Evolutionary conservation across 2,329 filamentous ascomycete species (phyloP).

Genomic region (Plectosphaerella sp.): DNA sequence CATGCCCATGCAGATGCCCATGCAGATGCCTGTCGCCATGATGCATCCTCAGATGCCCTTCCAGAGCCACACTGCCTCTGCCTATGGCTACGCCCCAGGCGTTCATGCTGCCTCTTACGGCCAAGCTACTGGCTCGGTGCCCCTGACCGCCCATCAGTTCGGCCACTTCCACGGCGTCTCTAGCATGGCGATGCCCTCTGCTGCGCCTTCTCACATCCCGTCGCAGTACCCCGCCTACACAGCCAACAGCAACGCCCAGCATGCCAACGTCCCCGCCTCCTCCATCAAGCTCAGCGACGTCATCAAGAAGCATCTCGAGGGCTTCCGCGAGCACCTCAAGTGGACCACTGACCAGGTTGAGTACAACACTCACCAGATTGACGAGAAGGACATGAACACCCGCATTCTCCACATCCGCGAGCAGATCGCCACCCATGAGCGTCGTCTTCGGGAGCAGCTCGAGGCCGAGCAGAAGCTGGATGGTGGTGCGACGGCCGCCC

Average conservation of each 20-base stretch:
- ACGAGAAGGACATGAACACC: conserved; percentile 45
- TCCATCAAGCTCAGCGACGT: conserved; percentile 59
- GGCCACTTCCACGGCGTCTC: too few relatives aligned
- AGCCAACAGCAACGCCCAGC: background rate
- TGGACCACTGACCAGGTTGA: conserved; percentile 54
- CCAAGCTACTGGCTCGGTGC: background rate
- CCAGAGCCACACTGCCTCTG: background rate
- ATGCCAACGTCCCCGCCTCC: conserved; percentile 42
- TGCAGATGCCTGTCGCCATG: conserved; percentile 19
- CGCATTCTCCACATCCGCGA: conserved; percentile 36
- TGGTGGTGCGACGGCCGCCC: background rate
- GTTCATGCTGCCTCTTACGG: background rate
- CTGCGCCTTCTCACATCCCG: background rate
- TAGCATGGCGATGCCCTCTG: background rate
- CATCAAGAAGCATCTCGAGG: conserved; percentile 52
- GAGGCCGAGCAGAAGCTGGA: conserved; percentile 30
- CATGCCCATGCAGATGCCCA: conserved; percentile 6
- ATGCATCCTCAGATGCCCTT: conserved; percentile 5
- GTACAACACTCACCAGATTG: conserved; percentile 60
- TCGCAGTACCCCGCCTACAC: conserved; percentile 11
- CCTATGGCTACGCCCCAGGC: background rate
- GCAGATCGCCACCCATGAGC: conserved; percentile 47
- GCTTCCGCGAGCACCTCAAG: conserved; percentile 47
- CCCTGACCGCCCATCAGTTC: background rate
- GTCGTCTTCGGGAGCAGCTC: conserved; percentile 37